Conservation (phyloP, 768 basidiomycete genomes). For the Holtermanniella nyarrowii region DNA sequence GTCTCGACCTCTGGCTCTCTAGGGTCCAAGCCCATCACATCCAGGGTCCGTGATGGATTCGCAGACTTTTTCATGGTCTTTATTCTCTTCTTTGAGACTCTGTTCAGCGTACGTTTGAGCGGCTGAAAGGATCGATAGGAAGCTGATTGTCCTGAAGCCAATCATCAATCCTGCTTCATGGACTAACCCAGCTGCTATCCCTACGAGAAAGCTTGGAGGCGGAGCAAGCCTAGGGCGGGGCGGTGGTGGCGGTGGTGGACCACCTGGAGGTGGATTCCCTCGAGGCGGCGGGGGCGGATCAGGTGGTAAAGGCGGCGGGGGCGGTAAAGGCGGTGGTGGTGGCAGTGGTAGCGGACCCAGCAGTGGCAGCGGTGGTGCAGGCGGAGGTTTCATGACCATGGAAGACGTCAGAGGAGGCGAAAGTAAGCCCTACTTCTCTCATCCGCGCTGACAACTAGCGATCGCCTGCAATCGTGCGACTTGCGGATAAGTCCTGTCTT, state of each 20-base stretch:
- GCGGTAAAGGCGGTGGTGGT: conserved; percentile 16
- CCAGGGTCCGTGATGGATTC: conserved; percentile 6
- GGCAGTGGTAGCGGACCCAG: conserved; percentile 12
- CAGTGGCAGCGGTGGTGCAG: conserved; percentile 4
- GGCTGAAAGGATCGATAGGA: neutral
- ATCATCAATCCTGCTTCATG: conserved; percentile 24
- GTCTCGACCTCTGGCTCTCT: conserved; percentile 28
- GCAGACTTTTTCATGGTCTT: conserved; percentile 9
- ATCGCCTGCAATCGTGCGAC: conserved; percentile 29
- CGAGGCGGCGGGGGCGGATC: conserved; percentile 9
- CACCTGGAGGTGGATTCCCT: neutral
- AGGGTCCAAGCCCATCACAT: conserved; percentile 14
- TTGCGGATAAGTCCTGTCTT: conserved; percentile 33
- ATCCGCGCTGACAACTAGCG: conserved; percentile 9
- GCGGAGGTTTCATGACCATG: conserved; percentile 30
- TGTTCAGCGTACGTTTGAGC: conserved; percentile 21
- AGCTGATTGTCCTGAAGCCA: conserved; percentile 12
- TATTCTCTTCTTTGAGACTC: conserved; percentile 30
- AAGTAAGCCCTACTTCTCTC: conserved; percentile 15
- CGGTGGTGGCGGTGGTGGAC: neutral
- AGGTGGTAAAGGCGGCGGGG: conserved; percentile 12
- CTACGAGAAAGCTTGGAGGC: neutral
- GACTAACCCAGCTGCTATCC: conserved; percentile 14
- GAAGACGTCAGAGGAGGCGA: conserved; percentile 23
- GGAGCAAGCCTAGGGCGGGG: neutral